Evolutionary conservation across 2,329 filamentous ascomycete genomes (phyloP).

Genomic region (Aulographum hederae): DNA sequence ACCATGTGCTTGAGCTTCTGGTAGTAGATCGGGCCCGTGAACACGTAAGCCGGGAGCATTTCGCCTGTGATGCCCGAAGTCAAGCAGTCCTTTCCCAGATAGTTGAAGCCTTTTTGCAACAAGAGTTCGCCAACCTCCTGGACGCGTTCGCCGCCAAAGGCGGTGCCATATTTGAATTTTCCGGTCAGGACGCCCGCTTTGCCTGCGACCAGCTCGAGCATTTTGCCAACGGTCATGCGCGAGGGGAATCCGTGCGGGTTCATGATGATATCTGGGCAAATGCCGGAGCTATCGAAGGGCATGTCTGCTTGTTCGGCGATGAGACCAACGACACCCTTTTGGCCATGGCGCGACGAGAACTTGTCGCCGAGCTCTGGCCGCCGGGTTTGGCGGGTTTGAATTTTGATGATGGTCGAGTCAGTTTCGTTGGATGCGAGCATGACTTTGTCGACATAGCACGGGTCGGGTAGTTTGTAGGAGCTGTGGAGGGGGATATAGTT

Average conservation of each 20-base stretch:
- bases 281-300: slow-evolving; percentile 80
- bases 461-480: slow-evolving; percentile 69
- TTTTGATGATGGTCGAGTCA: slow-evolving; percentile 75
- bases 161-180: slow-evolving; percentile 76
- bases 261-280: slow-evolving; percentile 99
- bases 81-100: slow-evolving; percentile 93
- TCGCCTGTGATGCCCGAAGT: slow-evolving; percentile 93
- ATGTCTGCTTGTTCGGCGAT: slow-evolving; percentile 95
- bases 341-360: slow-evolving; percentile 94
- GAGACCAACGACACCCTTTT: slow-evolving; percentile 94
- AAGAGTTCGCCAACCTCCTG: slow-evolving; percentile 79
- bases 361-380: slow-evolving; percentile 94
- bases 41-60: slow-evolving; percentile 84
- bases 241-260: slow-evolving; percentile 99
- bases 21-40: slow-evolving; percentile 98
- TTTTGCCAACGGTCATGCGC: slow-evolving; percentile 97
- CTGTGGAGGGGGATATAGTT: slow-evolving; percentile 43
- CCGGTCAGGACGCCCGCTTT: slow-evolving; percentile 83
- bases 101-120: slow-evolving; percentile 78
- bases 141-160: slow-evolving; percentile 66
- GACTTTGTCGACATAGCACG: slow-evolving; percentile 87
- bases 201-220: slow-evolving; percentile 84
- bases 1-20: slow-evolving; percentile 99
- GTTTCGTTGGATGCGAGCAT: slow-evolving; percentile 81
- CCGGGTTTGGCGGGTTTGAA: slow-evolving; percentile 89